Evolutionary conservation across 2,329 filamentous ascomycete species (phyloP).

Genomic region (Tolypocladium pustulatum): DNA sequence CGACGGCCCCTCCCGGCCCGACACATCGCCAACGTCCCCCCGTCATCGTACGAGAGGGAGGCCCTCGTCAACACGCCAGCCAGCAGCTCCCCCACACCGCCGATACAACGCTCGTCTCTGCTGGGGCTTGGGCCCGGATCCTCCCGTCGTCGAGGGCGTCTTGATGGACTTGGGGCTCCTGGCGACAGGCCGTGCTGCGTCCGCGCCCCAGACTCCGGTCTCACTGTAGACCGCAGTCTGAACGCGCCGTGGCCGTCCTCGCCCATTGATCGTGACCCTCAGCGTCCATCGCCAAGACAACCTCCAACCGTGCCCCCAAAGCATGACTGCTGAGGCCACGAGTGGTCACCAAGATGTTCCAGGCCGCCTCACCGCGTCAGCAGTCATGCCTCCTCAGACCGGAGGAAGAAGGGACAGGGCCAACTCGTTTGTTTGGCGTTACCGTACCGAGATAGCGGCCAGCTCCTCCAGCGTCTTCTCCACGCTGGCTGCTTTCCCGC

Average conservation of each 20-base stretch:
- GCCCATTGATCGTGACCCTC: background rate
- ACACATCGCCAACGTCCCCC: background rate
- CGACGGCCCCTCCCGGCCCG: background rate
- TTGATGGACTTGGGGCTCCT: constrained; percentile 28
- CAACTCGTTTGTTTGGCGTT: constrained; percentile 52
- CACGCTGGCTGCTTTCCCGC: constrained; percentile 70
- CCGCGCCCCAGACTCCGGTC: constrained; percentile 17
- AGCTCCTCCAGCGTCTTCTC: constrained; percentile 68
- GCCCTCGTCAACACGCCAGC: background rate
- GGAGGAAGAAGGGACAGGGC: constrained; percentile 20
- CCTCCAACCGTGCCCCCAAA: constrained; percentile 8
- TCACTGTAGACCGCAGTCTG: constrained; percentile 16
- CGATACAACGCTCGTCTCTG: background rate
- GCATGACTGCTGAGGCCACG: constrained; percentile 26
- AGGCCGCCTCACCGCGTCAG: constrained; percentile 17
- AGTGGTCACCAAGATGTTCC: constrained; percentile 27
- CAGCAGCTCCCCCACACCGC: background rate
- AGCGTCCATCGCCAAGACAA: constrained; percentile 2
- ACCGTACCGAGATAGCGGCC: constrained; percentile 72
- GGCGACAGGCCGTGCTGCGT: constrained; percentile 22
- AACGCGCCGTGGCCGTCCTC: constrained; percentile 13
- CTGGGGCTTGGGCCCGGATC: background rate
- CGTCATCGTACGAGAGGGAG: background rate
- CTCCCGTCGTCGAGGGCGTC: constrained; percentile 8
- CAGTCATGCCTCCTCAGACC: constrained; percentile 17